Base-by-base conservation (phyloP, 78 protist genomes). In the Guillardia theta region DNA sequence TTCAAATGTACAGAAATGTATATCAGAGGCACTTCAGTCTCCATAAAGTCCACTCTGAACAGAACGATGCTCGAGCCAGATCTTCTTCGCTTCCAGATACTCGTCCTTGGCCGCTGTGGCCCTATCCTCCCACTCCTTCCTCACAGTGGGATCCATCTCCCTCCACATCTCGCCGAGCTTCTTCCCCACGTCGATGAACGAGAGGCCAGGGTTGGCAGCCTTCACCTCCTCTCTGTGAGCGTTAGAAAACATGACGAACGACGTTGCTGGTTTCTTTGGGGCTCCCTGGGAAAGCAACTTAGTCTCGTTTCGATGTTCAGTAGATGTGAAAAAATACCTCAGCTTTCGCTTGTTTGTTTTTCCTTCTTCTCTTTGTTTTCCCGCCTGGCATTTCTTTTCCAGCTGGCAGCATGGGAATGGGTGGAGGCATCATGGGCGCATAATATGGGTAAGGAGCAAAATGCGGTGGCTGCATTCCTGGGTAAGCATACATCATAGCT, bases 81-180 rank as follows among this genome's bases (percentile, higher is more conserved):
- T 24, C 41, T 70, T 70, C 41, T 70, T 70, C 6, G n/a, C 83
- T 33, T 70, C 83, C 33, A 70, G 9, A 24, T 70, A 70, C 36
- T 43, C 46, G 12, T 70, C 83, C 83, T 70, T 70, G n/a, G 83
- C 83, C 46, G 9, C 83, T 15, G 33, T 70, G 15, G 83, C 83
- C 10, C 83, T 36, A 12, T 70, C 22, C 83, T 70, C 83, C 46
- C 36, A 70, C 9, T 70, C 83, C 83, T 70, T 70, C 8, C 83
- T 1, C 41, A 70, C 83, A 18, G n/a, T 70, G 1, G 83, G 83
- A 24, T 70, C 83, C 83, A 70, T 70, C 22, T 70, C 83, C n/a
- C 83, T 36, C 83, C 83, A 70, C 83, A 70, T 70, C 22, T 70
- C 83, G 4, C 83, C 83, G 36, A 70, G 41, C 83, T 70, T 70